Conservation (phyloP, 129 eudicot genomes). For the Centrapalus pauciflorus region DNA sequence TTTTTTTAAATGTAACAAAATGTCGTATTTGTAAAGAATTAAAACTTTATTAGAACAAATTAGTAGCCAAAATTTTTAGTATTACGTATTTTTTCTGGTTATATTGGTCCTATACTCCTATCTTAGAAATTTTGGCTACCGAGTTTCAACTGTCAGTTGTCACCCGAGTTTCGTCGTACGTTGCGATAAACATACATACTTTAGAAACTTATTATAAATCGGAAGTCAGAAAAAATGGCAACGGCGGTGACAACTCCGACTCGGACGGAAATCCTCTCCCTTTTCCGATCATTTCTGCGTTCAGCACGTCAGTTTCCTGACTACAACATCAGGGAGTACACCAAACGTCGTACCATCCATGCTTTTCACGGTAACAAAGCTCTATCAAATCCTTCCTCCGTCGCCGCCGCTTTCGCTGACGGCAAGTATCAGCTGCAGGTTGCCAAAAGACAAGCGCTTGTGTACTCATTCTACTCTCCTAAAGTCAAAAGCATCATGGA, state of each 20-base stretch:
- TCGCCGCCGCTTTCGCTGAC: constrained; percentile 47
- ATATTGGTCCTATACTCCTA: too few species aligned
- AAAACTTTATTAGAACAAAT: too few species aligned
- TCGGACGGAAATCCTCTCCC: constrained; percentile 41
- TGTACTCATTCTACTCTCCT: constrained; percentile 59
- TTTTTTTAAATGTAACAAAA: too few species aligned
- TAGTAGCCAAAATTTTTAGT: too few species aligned
- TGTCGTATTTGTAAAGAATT: too few species aligned
- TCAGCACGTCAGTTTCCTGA: constrained; percentile 54
- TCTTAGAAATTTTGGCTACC: too few species aligned
- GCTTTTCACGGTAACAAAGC: constrained; percentile 46
- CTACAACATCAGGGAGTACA: constrained; percentile 68
- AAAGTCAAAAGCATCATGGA: constrained; percentile 59
- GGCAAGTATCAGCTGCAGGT: constrained; percentile 59
- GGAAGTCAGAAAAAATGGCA: constrained; percentile 11
- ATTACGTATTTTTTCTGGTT: too few species aligned
- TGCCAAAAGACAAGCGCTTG: constrained; percentile 59
- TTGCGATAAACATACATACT: too few species aligned
- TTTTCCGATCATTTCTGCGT: constrained; percentile 57
- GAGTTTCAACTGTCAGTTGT: too few species aligned
- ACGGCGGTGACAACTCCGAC: constrained; percentile 32
- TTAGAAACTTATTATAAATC: too few species aligned
- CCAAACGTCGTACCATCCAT: constrained; percentile 61
- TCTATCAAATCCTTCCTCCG: constrained; percentile 43
- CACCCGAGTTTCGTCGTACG: too few species aligned